Evolutionary conservation across 1,284 basidiomycete genomes (phyloP).

Genomic region (Cystobasidium pallidum): DNA sequence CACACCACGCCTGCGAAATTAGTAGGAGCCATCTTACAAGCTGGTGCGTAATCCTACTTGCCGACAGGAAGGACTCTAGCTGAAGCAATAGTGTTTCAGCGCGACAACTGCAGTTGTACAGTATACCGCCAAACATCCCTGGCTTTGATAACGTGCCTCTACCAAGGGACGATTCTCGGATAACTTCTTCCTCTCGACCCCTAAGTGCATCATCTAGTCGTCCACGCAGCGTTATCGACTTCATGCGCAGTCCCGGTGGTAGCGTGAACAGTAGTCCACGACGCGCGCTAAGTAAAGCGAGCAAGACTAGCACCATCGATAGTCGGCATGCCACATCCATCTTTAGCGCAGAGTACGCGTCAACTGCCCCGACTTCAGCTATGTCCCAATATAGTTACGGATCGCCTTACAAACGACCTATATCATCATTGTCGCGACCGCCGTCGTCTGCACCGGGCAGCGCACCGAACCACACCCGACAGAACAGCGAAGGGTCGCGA

Average conservation of each 20-base stretch:
- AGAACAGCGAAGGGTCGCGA: conserved; percentile 16
- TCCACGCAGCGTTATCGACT: conserved; percentile 38
- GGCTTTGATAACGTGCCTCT: conserved; percentile 6
- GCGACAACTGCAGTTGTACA: conserved; percentile 34
- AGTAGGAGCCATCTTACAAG: conserved; percentile 11
- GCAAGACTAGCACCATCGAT: conserved; percentile 32
- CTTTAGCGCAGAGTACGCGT: conserved; percentile 39
- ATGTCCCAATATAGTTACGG: conserved; percentile 28
- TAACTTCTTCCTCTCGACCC: conserved; percentile 24
- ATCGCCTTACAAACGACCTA: conserved; percentile 21
- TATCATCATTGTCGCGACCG: conserved; percentile 14
- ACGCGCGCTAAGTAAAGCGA: conserved; percentile 37
- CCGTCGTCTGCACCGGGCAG: conserved; percentile 4
- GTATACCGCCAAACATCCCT: conserved; percentile 21
- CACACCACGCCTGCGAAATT: conserved; percentile 15
- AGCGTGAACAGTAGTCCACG: conserved; percentile 31
- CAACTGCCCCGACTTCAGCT: conserved; percentile 35
- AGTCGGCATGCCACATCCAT: conserved; percentile 36
- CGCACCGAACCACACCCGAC: conserved; percentile 2
- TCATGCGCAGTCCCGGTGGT: conserved; percentile 37
- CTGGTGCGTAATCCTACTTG: not conserved
- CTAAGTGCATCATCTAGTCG: conserved; percentile 41
- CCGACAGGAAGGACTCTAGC: not conserved
- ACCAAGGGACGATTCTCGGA: conserved; percentile 16
- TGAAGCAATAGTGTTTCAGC: not conserved